Percentiles rank a stretch among this genome's conserved stretches.
Conservation (phyloP, 2,329 filamentous ascomycete genomes). For the Ophiostoma angusticollis region DNA sequence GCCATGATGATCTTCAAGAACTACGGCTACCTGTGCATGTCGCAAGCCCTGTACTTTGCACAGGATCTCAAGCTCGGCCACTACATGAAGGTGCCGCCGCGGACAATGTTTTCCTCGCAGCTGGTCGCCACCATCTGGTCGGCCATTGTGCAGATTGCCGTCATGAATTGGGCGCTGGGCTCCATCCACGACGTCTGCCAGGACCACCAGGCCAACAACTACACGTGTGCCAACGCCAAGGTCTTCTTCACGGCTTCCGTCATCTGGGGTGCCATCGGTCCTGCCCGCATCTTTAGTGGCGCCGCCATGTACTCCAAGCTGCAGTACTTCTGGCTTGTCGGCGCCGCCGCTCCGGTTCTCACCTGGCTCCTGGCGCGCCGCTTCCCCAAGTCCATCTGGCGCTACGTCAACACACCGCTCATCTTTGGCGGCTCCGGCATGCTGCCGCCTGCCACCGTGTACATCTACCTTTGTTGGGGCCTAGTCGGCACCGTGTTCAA, state of each 20-base stretch:
- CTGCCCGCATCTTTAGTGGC: slow-evolving; percentile 53
- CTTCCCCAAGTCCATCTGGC: slow-evolving; percentile 47
- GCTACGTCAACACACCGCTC: slow-evolving; percentile 55
- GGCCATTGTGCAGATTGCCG: slow-evolving; percentile 47
- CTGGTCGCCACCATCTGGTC: slow-evolving; percentile 48
- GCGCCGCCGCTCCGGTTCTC: slow-evolving; percentile 47
- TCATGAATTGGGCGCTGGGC: slow-evolving; percentile 53
- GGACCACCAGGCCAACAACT: slow-evolving; percentile 38
- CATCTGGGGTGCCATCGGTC: slow-evolving; percentile 63
- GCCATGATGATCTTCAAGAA: slow-evolving; percentile 63
- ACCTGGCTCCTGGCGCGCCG: slow-evolving; percentile 49
- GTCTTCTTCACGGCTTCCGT: slow-evolving; percentile 57
- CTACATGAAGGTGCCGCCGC: slow-evolving; percentile 59
- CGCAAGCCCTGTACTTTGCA: slow-evolving; percentile 51
- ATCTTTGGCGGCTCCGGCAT: slow-evolving; percentile 52
- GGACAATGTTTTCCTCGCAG: slow-evolving; percentile 48
- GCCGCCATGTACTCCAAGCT: slow-evolving; percentile 49
- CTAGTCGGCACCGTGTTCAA: slow-evolving; percentile 56
- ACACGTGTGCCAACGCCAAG: slow-evolving; percentile 41
- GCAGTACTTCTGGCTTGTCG: slow-evolving; percentile 60
- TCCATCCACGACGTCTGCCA: slow-evolving; percentile 51
- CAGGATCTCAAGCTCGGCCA: slow-evolving; percentile 58
- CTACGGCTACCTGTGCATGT: slow-evolving; percentile 51
- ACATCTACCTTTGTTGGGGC: slow-evolving; percentile 61
- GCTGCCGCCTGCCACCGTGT: slow-evolving; percentile 56